Evolutionary conservation across 371 early-diverging fungal species (phyloP).

Genomic region (Apophysomyces trapeziformis): DNA sequence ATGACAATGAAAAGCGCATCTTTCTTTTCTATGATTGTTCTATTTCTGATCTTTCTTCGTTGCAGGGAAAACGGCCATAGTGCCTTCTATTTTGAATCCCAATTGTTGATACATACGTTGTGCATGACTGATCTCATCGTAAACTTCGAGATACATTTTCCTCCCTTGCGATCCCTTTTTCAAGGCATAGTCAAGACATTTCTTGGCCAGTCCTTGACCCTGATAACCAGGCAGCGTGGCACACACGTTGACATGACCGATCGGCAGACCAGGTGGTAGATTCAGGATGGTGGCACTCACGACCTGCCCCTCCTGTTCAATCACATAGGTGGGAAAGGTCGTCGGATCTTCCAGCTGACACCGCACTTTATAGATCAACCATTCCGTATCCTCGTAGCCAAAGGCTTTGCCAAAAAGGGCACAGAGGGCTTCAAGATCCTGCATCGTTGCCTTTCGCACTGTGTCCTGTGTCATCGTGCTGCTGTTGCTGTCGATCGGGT

Average conservation of each 20-base stretch:
- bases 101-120: conserved; percentile 16
- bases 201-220: conserved; percentile 4
- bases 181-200: conserved; percentile 13
- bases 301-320: background rate
- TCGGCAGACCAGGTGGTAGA: conserved; percentile 5
- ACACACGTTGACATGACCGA: conserved; percentile 21
- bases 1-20: no score
- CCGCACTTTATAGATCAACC: conserved; percentile 14
- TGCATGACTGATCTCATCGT: conserved; percentile 20
- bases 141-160: conserved; percentile 20
- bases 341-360: conserved; percentile 7
- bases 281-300: conserved; percentile 12
- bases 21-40: background rate
- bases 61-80: conserved; percentile 1
- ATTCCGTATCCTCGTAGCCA: conserved; percentile 10
- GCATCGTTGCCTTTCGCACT: background rate
- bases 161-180: background rate
- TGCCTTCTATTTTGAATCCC: conserved; percentile 15
- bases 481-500: no score
- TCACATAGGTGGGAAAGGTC: conserved; percentile 8
- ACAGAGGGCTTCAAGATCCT: background rate
- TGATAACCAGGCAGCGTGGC: conserved; percentile 16
- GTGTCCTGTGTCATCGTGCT: no score
- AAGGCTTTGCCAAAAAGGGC: conserved; percentile 9
- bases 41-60: background rate